A percentile compares a stretch with the other conserved stretches of the same genome.
Conservation (phyloP, 352 stramenopile species). For the Globisporangium orthogonon region DNA sequence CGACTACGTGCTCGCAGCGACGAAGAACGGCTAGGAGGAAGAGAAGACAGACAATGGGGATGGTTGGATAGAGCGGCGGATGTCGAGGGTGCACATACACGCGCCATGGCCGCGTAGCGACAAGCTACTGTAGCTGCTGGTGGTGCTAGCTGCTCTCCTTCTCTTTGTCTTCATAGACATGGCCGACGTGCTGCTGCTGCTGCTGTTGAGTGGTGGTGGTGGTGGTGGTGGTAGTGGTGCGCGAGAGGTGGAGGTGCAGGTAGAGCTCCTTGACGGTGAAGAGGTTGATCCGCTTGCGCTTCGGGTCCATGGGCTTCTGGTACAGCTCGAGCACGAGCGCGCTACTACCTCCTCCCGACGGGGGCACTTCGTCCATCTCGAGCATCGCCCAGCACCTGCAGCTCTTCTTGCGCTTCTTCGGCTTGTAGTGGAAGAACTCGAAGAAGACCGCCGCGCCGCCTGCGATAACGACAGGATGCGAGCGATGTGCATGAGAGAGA, state of each 20-base stretch:
- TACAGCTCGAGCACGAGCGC: slow-evolving; percentile 54
- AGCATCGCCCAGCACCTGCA: slow-evolving; percentile 68
- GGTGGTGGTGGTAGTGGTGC: neutral
- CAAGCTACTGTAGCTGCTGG: neutral
- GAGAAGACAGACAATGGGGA: neutral
- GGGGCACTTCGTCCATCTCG: slow-evolving; percentile 59
- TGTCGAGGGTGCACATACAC: no score
- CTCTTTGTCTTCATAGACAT: slow-evolving; percentile 4
- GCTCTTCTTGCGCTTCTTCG: slow-evolving; percentile 73
- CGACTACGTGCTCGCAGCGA: slow-evolving; percentile 84
- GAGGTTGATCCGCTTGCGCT: slow-evolving; percentile 56
- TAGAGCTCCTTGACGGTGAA: slow-evolving; percentile 75
- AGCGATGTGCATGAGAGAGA: neutral
- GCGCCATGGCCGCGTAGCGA: neutral
- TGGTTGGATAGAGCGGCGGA: neutral
- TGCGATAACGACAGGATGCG: slow-evolving; percentile 8
- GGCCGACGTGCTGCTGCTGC: neutral
- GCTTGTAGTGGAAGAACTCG: slow-evolving; percentile 72
- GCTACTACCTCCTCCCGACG: neutral
- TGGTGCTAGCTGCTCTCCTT: neutral
- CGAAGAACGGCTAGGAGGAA: slow-evolving; percentile 12
- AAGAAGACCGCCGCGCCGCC: slow-evolving; percentile 56
- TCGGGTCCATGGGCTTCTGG: slow-evolving; percentile 60
- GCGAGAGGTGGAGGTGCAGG: slow-evolving; percentile 39
- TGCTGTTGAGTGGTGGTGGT: neutral